Conservation (phyloP, 495 filamentous ascomycete species). For the Penicillium maclennaniae region DNA sequence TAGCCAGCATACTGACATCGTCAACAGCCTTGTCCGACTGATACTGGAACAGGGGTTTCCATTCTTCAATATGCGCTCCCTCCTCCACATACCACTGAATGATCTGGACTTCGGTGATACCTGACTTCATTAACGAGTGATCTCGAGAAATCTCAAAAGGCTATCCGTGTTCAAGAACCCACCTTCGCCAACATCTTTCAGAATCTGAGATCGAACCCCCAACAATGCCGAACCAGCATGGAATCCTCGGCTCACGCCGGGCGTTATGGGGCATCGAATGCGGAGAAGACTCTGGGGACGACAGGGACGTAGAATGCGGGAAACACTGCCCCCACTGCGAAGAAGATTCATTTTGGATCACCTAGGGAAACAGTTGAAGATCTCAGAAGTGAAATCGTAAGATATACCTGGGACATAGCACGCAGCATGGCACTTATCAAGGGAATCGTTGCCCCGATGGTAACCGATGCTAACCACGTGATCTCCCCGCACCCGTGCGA, state of each 20-base stretch:
- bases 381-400: neutral
- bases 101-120: constrained; percentile 96
- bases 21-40: constrained; percentile 98
- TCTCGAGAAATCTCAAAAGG: neutral
- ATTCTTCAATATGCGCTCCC: constrained; percentile 93
- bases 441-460: constrained; percentile 31
- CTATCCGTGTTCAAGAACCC: constrained; percentile 10
- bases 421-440: constrained; percentile 19
- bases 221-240: constrained; percentile 54
- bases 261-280: constrained; percentile 23
- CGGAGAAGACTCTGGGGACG: constrained; percentile 29
- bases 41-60: constrained; percentile 95
- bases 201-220: constrained; percentile 76
- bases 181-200: constrained; percentile 98
- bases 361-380: constrained; percentile 5
- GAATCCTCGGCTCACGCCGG: constrained; percentile 46
- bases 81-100: constrained; percentile 99
- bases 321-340: constrained; percentile 27
- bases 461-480: constrained; percentile 43
- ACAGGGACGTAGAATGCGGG: constrained; percentile 23
- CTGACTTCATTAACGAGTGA: constrained; percentile 40
- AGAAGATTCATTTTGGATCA: constrained; percentile 34
- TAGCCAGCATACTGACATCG: constrained; percentile 51
- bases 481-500: constrained; percentile 23
- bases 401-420: constrained; percentile 3